Evolutionary conservation across 2,329 filamentous ascomycete genomes (phyloP).

Genomic region (Alternaria viburni): DNA sequence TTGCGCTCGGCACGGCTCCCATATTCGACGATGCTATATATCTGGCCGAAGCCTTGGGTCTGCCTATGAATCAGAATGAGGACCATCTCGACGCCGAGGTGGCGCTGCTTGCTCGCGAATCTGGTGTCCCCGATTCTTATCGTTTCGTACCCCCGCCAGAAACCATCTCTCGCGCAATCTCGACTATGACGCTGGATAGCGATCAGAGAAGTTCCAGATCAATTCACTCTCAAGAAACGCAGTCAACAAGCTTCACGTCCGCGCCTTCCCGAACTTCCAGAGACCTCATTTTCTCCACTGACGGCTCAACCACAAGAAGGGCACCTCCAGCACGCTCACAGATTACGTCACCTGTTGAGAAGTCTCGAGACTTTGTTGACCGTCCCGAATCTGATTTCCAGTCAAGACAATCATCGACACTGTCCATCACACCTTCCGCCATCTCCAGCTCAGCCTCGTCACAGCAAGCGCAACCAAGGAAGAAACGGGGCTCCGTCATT

Average conservation of each 20-base stretch:
- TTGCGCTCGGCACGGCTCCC: slow-evolving; percentile 35
- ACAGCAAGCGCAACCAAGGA: slow-evolving; percentile 23
- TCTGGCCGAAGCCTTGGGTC: slow-evolving; percentile 37
- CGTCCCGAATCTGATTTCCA: slow-evolving; percentile 19
- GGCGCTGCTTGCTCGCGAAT: slow-evolving; percentile 33
- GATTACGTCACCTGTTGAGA: slow-evolving; percentile 27
- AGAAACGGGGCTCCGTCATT: slow-evolving; percentile 37
- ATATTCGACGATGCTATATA: slow-evolving; percentile 46
- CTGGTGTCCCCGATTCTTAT: slow-evolving; percentile 44
- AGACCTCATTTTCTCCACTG: slow-evolving; percentile 29
- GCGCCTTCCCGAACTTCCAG: slow-evolving; percentile 42
- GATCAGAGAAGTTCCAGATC: slow-evolving; percentile 43
- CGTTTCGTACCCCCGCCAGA: slow-evolving; percentile 33
- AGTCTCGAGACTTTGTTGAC: slow-evolving; percentile 22
- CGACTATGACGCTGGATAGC: slow-evolving; percentile 39
- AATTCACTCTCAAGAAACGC: slow-evolving; percentile 43
- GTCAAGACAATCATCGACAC: slow-evolving; percentile 31
- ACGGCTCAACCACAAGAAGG: slow-evolving; percentile 26
- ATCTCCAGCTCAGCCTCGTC: slow-evolving; percentile 31
- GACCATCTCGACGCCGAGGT: slow-evolving; percentile 41
- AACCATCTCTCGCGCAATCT: slow-evolving; percentile 36
- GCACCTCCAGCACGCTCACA: slow-evolving; percentile 21
- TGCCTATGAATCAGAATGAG: slow-evolving; percentile 35
- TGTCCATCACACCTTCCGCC: slow-evolving; percentile 28
- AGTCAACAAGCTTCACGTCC: slow-evolving; percentile 44